Conservation (phyloP, 1,284 basidiomycete genomes). For the Erythrobasidium hasegawianum region DNA sequence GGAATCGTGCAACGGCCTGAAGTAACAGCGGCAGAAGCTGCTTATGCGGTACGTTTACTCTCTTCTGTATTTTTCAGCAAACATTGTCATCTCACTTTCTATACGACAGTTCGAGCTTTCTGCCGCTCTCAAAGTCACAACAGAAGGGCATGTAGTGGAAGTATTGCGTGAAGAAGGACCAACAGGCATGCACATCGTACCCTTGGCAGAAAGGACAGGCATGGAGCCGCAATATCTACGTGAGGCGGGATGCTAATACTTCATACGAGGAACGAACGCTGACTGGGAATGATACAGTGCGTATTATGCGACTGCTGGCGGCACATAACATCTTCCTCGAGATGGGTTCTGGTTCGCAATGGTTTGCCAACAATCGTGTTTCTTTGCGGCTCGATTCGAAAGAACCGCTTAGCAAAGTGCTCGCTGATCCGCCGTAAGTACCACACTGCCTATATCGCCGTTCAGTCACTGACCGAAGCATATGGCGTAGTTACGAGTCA, state of each 20-base stretch:
- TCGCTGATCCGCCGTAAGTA: conserved; percentile 25
- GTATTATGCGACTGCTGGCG: conserved; percentile 29
- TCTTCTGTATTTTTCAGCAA: neutral
- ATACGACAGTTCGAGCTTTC: conserved; percentile 29
- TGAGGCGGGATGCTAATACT: conserved; percentile 1
- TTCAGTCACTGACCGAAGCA: neutral
- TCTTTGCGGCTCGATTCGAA: conserved; percentile 29
- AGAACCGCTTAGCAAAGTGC: conserved; percentile 16
- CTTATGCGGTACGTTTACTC: conserved; percentile 21
- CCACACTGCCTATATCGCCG: neutral
- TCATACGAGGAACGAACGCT: neutral
- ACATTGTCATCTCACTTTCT: neutral
- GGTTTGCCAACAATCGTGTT: conserved; percentile 34
- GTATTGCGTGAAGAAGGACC: conserved; percentile 30
- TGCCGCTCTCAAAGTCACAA: conserved; percentile 28
- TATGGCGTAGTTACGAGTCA: conserved; percentile 3
- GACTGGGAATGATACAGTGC: conserved; percentile 1
- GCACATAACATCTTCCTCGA: conserved; percentile 33
- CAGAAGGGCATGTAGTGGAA: conserved; percentile 29
- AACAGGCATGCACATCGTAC: conserved; percentile 26
- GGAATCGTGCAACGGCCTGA: conserved; percentile 31
- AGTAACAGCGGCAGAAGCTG: conserved; percentile 26
- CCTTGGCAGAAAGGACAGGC: conserved; percentile 22
- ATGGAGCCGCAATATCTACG: conserved; percentile 30
- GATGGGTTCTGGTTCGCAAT: conserved; percentile 29